These are phyloP conservation scores for Ceratocystis papillata DNA, from an alignment of 2,329 filamentous ascomycete genomes.

Conservation along the genomic window DNA sequence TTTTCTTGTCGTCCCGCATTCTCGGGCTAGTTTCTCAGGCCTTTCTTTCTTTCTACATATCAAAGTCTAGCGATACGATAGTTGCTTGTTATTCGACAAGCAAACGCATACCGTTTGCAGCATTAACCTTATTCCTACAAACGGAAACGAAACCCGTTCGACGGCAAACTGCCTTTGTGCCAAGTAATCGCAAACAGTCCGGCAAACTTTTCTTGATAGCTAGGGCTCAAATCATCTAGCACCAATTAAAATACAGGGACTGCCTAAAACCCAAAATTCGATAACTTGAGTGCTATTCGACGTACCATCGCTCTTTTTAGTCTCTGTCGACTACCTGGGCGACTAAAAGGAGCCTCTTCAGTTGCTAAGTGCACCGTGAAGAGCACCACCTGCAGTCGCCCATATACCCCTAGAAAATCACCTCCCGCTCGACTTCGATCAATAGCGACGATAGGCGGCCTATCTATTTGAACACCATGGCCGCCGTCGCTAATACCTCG, in stretches of 20 bases:
- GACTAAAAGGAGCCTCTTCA: constrained; percentile 20
- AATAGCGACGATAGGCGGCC: background rate
- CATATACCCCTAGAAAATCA: background rate
- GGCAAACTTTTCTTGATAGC: background rate
- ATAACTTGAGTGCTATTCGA: background rate
- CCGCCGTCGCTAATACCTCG: constrained; percentile 15
- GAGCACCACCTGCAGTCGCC: constrained; percentile 19
- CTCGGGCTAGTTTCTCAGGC: background rate
- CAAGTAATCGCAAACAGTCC: background rate
- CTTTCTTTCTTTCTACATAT: background rate
- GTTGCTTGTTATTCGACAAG: background rate
- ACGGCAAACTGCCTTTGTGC: background rate
- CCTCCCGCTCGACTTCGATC: background rate
- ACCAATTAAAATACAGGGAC: too few relatives aligned
- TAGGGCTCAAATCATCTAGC: background rate
- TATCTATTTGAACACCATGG: constrained; percentile 12
- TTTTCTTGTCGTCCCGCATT: constrained; percentile 3
- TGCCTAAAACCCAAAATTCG: background rate
- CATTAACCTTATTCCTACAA: background rate
- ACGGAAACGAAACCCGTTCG: background rate
- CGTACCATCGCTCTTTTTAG: background rate
- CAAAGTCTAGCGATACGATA: background rate
- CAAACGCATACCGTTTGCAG: background rate
- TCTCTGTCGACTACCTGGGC: constrained; percentile 13
- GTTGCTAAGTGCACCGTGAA: constrained; percentile 20